Evolutionary conservation across 345 rosid genomes (phyloP).

Genomic region (Erysimum cheiranthoides): DNA sequence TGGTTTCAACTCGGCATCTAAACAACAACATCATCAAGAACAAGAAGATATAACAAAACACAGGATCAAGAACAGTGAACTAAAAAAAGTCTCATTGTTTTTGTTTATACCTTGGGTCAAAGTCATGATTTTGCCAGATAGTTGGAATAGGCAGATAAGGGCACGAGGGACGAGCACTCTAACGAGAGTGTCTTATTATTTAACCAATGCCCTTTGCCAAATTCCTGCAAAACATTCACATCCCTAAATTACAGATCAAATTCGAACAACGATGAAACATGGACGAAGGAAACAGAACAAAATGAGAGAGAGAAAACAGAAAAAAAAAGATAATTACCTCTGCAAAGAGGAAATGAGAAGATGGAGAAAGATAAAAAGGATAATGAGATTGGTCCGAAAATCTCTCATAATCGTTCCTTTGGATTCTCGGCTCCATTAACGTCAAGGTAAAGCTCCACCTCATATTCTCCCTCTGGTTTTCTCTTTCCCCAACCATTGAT

Average conservation of each 20-base stretch:
- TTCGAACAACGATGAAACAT: slow-evolving; percentile 8
- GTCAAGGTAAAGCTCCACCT: slow-evolving; percentile 15
- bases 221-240: slow-evolving; percentile 38
- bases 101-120: slow-evolving; percentile 24
- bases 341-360: slow-evolving; percentile 49
- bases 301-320: neutral
- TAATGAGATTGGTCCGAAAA: slow-evolving; percentile 30
- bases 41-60: slow-evolving; percentile 15
- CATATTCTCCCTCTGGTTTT: slow-evolving; percentile 1
- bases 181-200: slow-evolving; percentile 32
- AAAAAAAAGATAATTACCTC: slow-evolving; percentile 46
- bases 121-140: slow-evolving; percentile 50
- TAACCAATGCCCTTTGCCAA: slow-evolving; percentile 49
- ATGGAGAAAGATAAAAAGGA: slow-evolving; percentile 39
- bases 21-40: slow-evolving; percentile 20
- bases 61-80: neutral
- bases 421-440: slow-evolving; percentile 27
- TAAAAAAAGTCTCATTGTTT: neutral
- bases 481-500: slow-evolving; percentile 33
- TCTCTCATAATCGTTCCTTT: slow-evolving; percentile 41
- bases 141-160: slow-evolving; percentile 50
- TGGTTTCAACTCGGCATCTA: slow-evolving; percentile 51
- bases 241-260: neutral
- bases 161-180: slow-evolving; percentile 51
- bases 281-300: neutral